phyloP scores from a whole-genome alignment of 1,139 yeast species.

The Suhomyces terraborum region DNA sequence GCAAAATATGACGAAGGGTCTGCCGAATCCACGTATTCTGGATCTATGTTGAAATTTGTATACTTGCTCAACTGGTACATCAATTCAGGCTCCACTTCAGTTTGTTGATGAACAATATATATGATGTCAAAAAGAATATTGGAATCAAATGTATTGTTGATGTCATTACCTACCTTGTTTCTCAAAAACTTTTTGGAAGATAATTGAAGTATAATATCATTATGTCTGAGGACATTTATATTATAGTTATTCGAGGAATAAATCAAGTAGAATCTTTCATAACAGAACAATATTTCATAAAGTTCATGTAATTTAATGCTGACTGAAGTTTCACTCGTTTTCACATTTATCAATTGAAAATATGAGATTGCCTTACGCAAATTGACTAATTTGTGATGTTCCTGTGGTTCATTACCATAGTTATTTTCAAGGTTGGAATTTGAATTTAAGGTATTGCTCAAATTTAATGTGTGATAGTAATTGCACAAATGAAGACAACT shows the following conservation, averaged over 20 bases:
- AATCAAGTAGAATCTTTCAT: slow-evolving; percentile 38
- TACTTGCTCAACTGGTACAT: slow-evolving; percentile 16
- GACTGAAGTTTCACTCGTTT: slow-evolving; percentile 24
- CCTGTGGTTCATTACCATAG: slow-evolving; percentile 24
- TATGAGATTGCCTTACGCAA: slow-evolving; percentile 40
- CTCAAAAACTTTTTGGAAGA: slow-evolving; percentile 14
- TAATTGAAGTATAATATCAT: slow-evolving; percentile 22
- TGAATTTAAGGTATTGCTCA: slow-evolving; percentile 22
- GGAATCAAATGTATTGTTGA: slow-evolving; percentile 15
- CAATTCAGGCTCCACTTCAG: slow-evolving; percentile 15
- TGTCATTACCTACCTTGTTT: slow-evolving; percentile 10
- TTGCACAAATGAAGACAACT: slow-evolving; percentile 37
- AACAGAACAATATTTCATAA: slow-evolving; percentile 35
- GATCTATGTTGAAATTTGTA: slow-evolving; percentile 19
- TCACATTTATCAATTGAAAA: slow-evolving; percentile 37
- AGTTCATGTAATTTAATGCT: slow-evolving; percentile 37
- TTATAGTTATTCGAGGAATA: slow-evolving; percentile 32
- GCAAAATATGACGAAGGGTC: slow-evolving; percentile 1
- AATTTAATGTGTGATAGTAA: slow-evolving; percentile 37
- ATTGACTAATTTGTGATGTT: slow-evolving; percentile 38
- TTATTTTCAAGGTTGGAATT: slow-evolving; percentile 18
- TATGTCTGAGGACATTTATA: slow-evolving; percentile 23
- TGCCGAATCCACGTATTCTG: slow-evolving; percentile 5
- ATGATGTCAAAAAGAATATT: slow-evolving; percentile 19
- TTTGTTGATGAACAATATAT: slow-evolving; percentile 20